Base-by-base conservation (phyloP, 495 filamentous ascomycete species). In the Chaetomium fimeti region DNA sequence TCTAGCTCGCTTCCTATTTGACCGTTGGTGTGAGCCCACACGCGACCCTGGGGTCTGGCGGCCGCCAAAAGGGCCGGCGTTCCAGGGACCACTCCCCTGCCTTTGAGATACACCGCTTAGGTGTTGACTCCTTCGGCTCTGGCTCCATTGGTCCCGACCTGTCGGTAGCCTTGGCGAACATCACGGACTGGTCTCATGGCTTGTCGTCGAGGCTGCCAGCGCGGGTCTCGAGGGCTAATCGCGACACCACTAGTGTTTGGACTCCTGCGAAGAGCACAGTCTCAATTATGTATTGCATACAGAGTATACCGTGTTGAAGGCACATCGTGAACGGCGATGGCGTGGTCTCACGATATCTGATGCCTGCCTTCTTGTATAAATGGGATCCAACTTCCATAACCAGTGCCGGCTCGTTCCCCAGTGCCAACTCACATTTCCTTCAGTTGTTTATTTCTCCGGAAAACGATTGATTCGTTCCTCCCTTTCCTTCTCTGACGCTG, bases 391-490 rank as follows among this genome's bases (percentile, higher is more conserved):
- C 5, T 13, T n/a, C 51, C 13, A 27, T 13, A 2, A 2, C 27
- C 25, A n/a, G 25, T 54, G 7, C 51, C 15, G n/a, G 15, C 51
- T 32, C 62, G 27, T 36, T 43, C 25, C 60, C 45, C 55, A 58
- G 25, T 40, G 9, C 49, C 51, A 28, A 13, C 49, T 38, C 61
- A 2, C 6, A 11, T 51, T 32, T 47, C 43, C 18, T 47, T n/a
- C 18, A 9, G n/a, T 29, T 49, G 11, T 48, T 27, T 24, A n/a
- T 27, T 15, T 59, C 40, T 5, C 20, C 16, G 22, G 56, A 32
- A 12, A 38, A 20, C 62, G 62, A 53, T 60, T 64, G 55, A 60
- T 29, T 60, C 62, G 62, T 49, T 16, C 43, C 56, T 18, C 18
- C 47, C 36, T 28, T 64, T 64, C 11, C 22, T 43, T 43, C n/a